Base-by-base conservation (phyloP, 352 stramenopile genomes). In the Globisporangium viniferum region DNA sequence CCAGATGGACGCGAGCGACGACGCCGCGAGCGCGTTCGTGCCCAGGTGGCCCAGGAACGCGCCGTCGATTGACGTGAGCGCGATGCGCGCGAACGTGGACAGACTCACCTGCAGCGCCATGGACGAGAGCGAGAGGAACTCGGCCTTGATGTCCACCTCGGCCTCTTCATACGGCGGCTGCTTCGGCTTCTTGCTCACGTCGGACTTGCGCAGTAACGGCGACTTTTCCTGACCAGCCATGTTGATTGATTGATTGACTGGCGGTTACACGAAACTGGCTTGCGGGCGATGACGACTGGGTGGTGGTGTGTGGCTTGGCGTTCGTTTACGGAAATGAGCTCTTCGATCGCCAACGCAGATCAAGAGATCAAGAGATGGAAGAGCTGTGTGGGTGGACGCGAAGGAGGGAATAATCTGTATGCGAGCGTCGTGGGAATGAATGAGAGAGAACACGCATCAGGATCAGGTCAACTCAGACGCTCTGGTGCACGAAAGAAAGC, bases 101-200 rank as follows among this genome's bases (percentile, higher is more conserved):
- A 94, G 76, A 59, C 79, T 90, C 24, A 94, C 86, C 69, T 94
- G 86, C 60, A 93, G 69, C 51, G 86, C 86, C 83, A 94, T 93
- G 66, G 78, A 90, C 62, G 79, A 75, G 58, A 94, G 79, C 59
- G 78, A 71, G 68, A 77, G 73, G 66, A 94, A 86, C 72, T 94
- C 86, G 55, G 62, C 63, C 8, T 67, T 65, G 41, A 87, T 75
- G 66, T 94, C 71, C 27, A 94, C 81, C 0, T 77, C 74, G 18
- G 74, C 59, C 65, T 92, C 82, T 9, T 29, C 49, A 56, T 29
- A 54, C 15, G 54, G 29, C 9, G 29, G 29, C 18, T 41, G 12
- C 8, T 12, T 22, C 29, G 29, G 20, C 51, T 62, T 59, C 20
- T 59, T 33, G 31, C 31, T 59, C 18, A 27, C 20, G 41, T 22